Evolutionary conservation across 2,329 filamentous ascomycete species (phyloP), one percentile per base, ranked within the genome.

Genomic region (Hypomyces perniciosus): DNA sequence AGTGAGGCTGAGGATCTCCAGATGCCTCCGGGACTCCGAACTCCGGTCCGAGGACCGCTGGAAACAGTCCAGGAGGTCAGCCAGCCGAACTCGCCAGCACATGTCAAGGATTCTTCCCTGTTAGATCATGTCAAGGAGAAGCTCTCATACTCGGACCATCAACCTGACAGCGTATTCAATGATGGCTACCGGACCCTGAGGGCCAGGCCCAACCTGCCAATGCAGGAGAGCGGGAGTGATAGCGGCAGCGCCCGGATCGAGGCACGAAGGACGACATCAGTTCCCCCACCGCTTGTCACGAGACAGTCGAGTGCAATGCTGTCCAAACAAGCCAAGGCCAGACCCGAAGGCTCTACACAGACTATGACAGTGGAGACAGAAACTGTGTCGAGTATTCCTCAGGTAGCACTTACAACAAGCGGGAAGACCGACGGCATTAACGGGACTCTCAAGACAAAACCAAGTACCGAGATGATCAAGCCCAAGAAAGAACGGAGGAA

Each of bases 311-410:
- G 79, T 54, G 65, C 70, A 59, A 68, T 78, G 54, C 82, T 84
- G 45, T 79, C 86, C 34, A 85, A 84, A 54, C 78, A 88, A 50
- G 72, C 76, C 50, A 88, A 90, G 63, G 76, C 80, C 33, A 89
- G 91, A 65, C 74, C 81, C 29, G 88, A 95, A 64, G 84, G 83
- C n/a, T 86, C 88, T 34, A 79, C 85, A 51, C 84, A 86, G 63
- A 93, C 89, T 61, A 96, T 99, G 90, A 97, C 90, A 8, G 92
- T 97, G 10, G 93, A 99, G 72, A 96, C 93, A 0, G 93, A 99
- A 69, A 95, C 91, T 1, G 93, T 99, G 35, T 86, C 83, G 40
- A 95, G 91, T 3, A 87, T 96, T 49, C 90, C 91, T 8, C 91
- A 95, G 63, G 80, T 91, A 29, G 83, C 86, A 8, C 75, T 96